Base-by-base conservation (phyloP, 2,329 filamentous ascomycete species). In the Drechmeria coniospora region DNA sequence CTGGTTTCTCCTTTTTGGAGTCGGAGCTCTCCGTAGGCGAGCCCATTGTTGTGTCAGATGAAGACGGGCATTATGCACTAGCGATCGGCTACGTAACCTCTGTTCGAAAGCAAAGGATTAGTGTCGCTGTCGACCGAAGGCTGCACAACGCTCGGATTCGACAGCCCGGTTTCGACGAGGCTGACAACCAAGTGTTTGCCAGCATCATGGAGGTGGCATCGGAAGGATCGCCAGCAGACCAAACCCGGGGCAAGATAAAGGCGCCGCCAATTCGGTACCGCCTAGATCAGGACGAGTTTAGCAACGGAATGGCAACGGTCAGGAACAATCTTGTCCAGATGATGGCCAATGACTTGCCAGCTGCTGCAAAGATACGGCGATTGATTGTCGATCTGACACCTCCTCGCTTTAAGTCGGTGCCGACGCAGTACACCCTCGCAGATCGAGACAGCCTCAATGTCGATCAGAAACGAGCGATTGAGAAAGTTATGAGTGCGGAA, bases 211-310 rank as follows among this genome's bases (percentile, higher is more conserved):
- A 92, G 38, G 75, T 92, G 15, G 65, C 62, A 6, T 44, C 48
- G 5, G 65, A 74, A 40, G 68, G 64, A 2, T 61, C 59, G 20
- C 55, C 54, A 1, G 55, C 61, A 15, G 57, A 67, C 20, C 57
- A 69, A 31, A 60, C 64, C 5, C 52, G 67, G 22, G 59, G 56
- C 16, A 65, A 60, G 38, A 59, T 63, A 37, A 59, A 63, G 32
- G 59, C 63, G 31, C 50, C 65, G 4, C 68, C 68, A 4, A 56
- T 79, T 5, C 63, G 72, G 26, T 98, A 93, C 43, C 78, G 90
- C 15, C 61, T 98, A 4, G 90, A 98, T 54, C 94, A 94, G 49
- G 90, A 98, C 43, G 90, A 98, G 46, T 98, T 98, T 53, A 92
- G 83, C 54, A 95, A 92, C 43, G 90, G 90, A 32, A 92, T 98